Conservation (phyloP, 208 protist genomes). For the Trypanosomatidae sp. region DNA sequence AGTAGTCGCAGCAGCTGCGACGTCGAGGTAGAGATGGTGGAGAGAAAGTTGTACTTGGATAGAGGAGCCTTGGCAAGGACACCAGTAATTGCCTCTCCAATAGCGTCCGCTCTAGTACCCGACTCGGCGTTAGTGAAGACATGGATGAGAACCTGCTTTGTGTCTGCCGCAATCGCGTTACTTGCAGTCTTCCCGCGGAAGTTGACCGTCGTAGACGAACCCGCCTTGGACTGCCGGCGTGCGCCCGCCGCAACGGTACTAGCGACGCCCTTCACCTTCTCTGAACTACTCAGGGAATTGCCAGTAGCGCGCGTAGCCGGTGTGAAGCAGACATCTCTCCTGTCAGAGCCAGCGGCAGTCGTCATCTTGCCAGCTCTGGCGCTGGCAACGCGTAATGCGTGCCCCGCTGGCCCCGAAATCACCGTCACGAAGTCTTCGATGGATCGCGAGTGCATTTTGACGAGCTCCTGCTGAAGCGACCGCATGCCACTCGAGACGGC, state of each 20-base stretch:
- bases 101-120: conserved; percentile 14
- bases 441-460: conserved; percentile 19
- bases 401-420: conserved; percentile 15
- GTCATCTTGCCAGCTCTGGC: not conserved
- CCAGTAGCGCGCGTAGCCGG: not conserved
- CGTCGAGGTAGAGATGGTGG: conserved; percentile 40
- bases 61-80: conserved; percentile 45
- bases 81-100: conserved; percentile 39
- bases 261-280: not conserved
- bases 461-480: conserved; percentile 21
- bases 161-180: not conserved
- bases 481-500: conserved; percentile 8
- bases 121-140: conserved; percentile 32
- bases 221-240: conserved; percentile 3
- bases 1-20: conserved; percentile 40
- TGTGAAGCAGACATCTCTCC: not conserved
- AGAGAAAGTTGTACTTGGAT: conserved; percentile 35
- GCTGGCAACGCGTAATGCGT: conserved; percentile 8
- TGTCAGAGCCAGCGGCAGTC: not conserved
- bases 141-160: conserved; percentile 43
- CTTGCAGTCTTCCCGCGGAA: not conserved
- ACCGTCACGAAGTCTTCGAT: conserved; percentile 4
- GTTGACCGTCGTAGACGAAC: not conserved
- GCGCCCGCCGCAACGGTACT: not conserved
- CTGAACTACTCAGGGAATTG: not conserved